A percentile compares a stretch with the other conserved stretches of the same genome.
phyloP scores from a whole-genome alignment of 2,329 filamentous ascomycete genomes.

The Paraphaeosphaeria minitans region DNA sequence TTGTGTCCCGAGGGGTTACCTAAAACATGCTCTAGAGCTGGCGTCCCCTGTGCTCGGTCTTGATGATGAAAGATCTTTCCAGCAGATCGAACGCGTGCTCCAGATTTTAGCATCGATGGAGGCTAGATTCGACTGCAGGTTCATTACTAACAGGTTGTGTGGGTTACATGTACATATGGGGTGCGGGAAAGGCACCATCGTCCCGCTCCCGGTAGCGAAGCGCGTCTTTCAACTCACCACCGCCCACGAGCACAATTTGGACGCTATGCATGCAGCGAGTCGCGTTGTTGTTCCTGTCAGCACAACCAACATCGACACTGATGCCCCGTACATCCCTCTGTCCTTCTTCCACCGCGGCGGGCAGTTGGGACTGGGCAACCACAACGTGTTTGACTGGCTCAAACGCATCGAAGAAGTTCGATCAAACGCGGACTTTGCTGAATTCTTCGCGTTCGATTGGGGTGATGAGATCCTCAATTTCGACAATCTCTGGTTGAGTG shows the following conservation, averaged over 20 bases:
- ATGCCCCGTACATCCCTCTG: not conserved
- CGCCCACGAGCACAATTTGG: not conserved
- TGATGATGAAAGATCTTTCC: not conserved
- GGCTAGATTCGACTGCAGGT: not conserved
- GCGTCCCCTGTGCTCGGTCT: not conserved
- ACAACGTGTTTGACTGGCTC: not conserved
- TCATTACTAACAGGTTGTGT: not conserved
- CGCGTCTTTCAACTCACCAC: not conserved
- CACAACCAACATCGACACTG: not conserved
- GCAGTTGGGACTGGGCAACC: no score
- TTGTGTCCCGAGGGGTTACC: not conserved
- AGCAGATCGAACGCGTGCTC: not conserved
- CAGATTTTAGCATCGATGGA: not conserved
- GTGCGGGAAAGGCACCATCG: not conserved
- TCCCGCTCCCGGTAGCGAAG: not conserved
- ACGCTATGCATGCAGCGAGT: not conserved
- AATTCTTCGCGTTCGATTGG: not conserved
- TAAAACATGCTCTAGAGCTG: not conserved
- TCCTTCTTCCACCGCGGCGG: not conserved
- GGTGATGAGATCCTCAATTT: not conserved
- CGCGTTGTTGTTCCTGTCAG: not conserved
- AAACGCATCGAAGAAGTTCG: not conserved
- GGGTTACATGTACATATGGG: not conserved
- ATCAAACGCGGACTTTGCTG: not conserved
- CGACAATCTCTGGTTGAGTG: not conserved